phyloP scores from a whole-genome alignment of 2,329 filamentous ascomycete genomes.

The Aspergillus aculeatus region DNA sequence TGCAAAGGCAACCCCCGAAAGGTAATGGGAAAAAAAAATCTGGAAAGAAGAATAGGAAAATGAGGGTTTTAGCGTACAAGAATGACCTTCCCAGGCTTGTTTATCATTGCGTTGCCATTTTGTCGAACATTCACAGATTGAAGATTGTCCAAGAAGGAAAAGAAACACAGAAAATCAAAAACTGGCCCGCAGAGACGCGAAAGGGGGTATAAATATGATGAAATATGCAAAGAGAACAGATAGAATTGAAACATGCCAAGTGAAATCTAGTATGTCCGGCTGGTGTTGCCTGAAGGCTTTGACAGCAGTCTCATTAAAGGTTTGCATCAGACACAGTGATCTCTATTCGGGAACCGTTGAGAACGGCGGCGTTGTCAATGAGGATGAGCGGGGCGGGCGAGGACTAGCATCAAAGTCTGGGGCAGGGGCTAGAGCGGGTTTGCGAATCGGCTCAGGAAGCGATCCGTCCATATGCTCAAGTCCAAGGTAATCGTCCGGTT shows the following conservation, averaged over 20 bases:
- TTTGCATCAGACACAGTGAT: neutral
- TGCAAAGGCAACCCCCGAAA: neutral
- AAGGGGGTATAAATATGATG: slow-evolving; percentile 19
- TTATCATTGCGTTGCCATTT: slow-evolving; percentile 14
- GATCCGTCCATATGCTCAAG: slow-evolving; percentile 15
- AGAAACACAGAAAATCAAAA: neutral
- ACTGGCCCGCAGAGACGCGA: slow-evolving; percentile 16
- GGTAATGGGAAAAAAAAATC: neutral
- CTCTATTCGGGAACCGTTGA: slow-evolving; percentile 15
- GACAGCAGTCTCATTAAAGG: neutral
- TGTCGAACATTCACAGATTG: slow-evolving; percentile 7
- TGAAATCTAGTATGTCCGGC: slow-evolving; percentile 1
- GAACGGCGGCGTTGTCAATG: slow-evolving; percentile 25
- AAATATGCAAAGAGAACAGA: slow-evolving; percentile 9
- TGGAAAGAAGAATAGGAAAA: neutral
- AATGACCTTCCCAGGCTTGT: neutral
- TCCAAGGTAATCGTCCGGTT: slow-evolving; percentile 10
- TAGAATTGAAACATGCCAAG: slow-evolving; percentile 11
- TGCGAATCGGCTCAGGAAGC: slow-evolving; percentile 19
- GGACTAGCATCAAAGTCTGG: slow-evolving; percentile 33
- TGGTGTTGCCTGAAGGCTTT: neutral
- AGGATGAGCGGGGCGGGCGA: slow-evolving; percentile 42
- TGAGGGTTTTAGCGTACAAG: neutral
- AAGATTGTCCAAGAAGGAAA: slow-evolving; percentile 10
- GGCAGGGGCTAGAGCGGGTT: slow-evolving; percentile 32